Evolutionary conservation across 1,284 basidiomycete genomes (phyloP).

Genomic region (Puccinia coronata): DNA sequence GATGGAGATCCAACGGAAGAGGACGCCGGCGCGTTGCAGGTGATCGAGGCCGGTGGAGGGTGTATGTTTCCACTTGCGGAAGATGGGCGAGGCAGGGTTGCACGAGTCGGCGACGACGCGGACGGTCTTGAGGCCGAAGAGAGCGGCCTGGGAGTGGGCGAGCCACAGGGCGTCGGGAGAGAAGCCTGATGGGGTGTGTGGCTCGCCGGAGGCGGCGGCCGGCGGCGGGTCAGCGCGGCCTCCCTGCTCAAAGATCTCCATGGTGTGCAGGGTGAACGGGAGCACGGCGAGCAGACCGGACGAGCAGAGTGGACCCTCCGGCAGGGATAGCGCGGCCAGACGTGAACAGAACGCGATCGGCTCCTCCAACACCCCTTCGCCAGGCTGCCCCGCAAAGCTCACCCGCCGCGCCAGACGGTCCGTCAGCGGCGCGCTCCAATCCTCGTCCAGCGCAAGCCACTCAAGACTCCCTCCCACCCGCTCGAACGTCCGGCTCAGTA

Average conservation of each 20-base stretch:
- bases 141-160: conserved; percentile 23
- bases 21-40: background rate
- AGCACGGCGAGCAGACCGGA: background rate
- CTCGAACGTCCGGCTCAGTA: conserved; percentile 22
- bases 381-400: conserved; percentile 8
- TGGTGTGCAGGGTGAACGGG: conserved; percentile 8
- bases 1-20: conserved; percentile 4
- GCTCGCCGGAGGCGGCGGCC: background rate
- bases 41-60: background rate
- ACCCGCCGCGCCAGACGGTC: background rate
- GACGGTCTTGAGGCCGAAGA: conserved; percentile 20
- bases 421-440: conserved; percentile 16
- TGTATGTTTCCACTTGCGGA: conserved; percentile 5
- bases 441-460: conserved; percentile 7
- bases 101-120: background rate
- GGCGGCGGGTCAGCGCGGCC: background rate
- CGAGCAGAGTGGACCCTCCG: conserved; percentile 19
- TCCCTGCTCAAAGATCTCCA: conserved; percentile 11
- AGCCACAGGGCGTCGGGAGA: conserved; percentile 5
- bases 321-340: background rate
- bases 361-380: conserved; percentile 28
- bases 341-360: conserved; percentile 20
- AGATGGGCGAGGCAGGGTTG: background rate
- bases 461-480: conserved; percentile 14
- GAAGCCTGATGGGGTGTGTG: background rate